Evolutionary conservation across 345 rosid genomes (phyloP), one percentile per base, ranked within the genome.

Genomic region (Linum tenue): DNA sequence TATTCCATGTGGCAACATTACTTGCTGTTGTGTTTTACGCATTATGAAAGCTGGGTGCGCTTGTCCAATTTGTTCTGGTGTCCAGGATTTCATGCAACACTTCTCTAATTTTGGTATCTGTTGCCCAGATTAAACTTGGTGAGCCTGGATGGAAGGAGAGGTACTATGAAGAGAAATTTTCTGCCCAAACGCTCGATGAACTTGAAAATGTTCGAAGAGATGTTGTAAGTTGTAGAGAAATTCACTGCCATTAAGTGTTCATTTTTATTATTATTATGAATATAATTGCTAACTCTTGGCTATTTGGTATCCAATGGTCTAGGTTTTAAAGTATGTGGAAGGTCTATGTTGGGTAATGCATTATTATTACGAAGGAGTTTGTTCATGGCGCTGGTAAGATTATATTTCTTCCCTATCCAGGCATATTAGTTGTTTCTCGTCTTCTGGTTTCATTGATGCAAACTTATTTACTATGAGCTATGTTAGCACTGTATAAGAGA

Each of bases 311-410:
- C 75, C 44, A 37, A 53, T 67, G 71, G 73, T 31, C 53, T 73
- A 88, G 98, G 92, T 83, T 68, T 72, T 83, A 84, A 83, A 72
- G 82, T 94, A 88, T 62, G 81, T 89, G 1, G 97, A 94, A 78
- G 99, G 99, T 62, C 82, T 94, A 43, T 94, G 97, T 66, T 94
- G 99, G 99, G 85, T 94, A 50, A 86, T 90, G 99, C 99, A 79
- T 70, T 88, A 94, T 72, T 94, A 94, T 69, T 90, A 88, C 72
- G 96, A 88, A 77, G 99, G 98, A 59, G 97, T 94, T 75, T 88
- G 89, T 76, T 94, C 99, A 63, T 94, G 99, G 99, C 86, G 82
- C 37, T 94, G 99, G 97, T 88, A 70, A 84, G 90, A 82, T 72
- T 64, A 40, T 63, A 37, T 37, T 48, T 3, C 44, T 59, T 65